A percentile compares a stretch with the other conserved stretches of the same genome.
These are phyloP conservation scores for Candida pseudoglaebosa DNA, from an alignment of 805 yeast genomes.

Conservation along the genomic window DNA sequence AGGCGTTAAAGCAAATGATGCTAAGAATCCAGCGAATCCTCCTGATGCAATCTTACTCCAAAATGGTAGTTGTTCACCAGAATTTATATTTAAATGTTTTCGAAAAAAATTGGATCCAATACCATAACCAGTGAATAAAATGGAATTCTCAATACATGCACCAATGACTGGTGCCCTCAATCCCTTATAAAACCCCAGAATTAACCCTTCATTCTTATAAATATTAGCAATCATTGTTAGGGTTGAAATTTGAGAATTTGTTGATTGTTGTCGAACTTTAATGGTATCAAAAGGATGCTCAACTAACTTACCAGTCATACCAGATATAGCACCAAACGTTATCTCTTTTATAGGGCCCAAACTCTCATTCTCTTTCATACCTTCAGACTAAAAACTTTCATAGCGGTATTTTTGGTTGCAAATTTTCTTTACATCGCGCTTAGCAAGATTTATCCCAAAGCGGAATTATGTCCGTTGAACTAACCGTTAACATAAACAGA, in stretches of 20 bases:
- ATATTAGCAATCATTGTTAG: conserved; percentile 63
- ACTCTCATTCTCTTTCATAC: conserved; percentile 4
- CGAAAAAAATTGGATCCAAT: conserved; percentile 32
- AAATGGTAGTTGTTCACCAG: conserved; percentile 33
- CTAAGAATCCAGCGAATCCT: conserved; percentile 75
- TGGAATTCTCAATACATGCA: conserved; percentile 86
- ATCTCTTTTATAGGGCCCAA: conserved; percentile 35
- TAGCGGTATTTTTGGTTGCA: not conserved
- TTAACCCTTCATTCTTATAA: conserved; percentile 59
- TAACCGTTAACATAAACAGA: no score
- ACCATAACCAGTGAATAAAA: conserved; percentile 66
- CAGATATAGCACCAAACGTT: conserved; percentile 57
- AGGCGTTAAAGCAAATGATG: conserved; percentile 84
- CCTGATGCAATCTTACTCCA: conserved; percentile 61
- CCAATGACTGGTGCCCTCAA: conserved; percentile 80
- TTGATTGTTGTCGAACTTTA: conserved; percentile 79
- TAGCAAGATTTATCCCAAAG: conserved; percentile 1
- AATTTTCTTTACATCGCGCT: conserved; percentile 5
- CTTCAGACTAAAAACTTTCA: not conserved
- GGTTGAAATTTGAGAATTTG: conserved; percentile 54
- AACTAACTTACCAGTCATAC: conserved; percentile 76
- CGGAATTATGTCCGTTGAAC: no score
- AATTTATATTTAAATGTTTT: conserved; percentile 15
- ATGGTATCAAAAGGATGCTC: conserved; percentile 94
- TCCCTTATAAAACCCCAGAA: conserved; percentile 76